Percentiles rank a stretch among this genome's conserved stretches.
phyloP scores from a whole-genome alignment of 2,329 filamentous ascomycete species.

The Myriosclerotinia curreyana region DNA sequence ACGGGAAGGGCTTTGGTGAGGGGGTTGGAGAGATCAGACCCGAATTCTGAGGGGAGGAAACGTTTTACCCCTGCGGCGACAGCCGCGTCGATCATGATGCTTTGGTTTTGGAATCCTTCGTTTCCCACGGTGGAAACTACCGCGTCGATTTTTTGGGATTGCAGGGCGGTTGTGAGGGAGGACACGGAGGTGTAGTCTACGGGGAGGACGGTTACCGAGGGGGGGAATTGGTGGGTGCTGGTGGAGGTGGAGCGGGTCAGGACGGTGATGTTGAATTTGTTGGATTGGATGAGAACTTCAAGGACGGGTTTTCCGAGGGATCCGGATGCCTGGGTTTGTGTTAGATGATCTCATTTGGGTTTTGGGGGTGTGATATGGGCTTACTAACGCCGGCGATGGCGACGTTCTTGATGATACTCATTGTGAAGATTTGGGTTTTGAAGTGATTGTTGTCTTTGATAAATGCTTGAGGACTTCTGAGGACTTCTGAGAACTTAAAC shows the following conservation, averaged over 20 bases:
- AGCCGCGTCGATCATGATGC: conserved; percentile 54
- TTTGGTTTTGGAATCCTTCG: conserved; percentile 44
- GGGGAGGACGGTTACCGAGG: conserved; percentile 44
- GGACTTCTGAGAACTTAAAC: neutral
- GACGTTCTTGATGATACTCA: conserved; percentile 35
- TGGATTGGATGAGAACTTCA: conserved; percentile 30
- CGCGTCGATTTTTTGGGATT: conserved; percentile 52
- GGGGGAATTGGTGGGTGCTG: conserved; percentile 26
- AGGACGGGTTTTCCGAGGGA: conserved; percentile 32
- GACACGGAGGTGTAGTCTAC: conserved; percentile 45
- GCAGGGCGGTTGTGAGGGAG: conserved; percentile 48
- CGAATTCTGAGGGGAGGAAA: conserved; percentile 61
- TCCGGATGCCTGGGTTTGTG: conserved; percentile 29
- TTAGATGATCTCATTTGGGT: conserved; percentile 11
- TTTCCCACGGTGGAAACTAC: conserved; percentile 50
- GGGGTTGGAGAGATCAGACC: conserved; percentile 43
- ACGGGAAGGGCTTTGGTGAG: conserved; percentile 47
- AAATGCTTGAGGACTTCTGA: neutral
- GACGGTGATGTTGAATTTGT: conserved; percentile 48
- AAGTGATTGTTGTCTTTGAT: neutral
- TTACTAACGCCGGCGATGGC: conserved; percentile 31
- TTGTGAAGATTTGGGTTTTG: conserved; percentile 15
- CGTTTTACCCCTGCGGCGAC: conserved; percentile 56
- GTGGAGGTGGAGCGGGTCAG: conserved; percentile 44
- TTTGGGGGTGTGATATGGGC: neutral